Base-by-base conservation (phyloP, 2,329 filamentous ascomycete species). In the Aureobasidium lini region DNA sequence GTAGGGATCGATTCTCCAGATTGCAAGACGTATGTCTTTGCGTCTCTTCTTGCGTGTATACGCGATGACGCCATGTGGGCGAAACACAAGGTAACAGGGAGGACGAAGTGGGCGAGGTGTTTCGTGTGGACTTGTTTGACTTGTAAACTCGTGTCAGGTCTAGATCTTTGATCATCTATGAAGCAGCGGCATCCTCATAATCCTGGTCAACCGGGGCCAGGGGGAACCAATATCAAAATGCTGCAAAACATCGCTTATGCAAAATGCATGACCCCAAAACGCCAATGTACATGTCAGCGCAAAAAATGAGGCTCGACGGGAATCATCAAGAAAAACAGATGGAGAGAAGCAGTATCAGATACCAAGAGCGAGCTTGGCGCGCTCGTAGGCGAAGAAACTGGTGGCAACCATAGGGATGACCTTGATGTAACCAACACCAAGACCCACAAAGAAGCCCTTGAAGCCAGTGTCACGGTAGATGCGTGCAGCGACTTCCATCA, bases 391-490 rank as follows among this genome's bases (percentile, higher is more conserved):
- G 69, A 81, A 86, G 71, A 88, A 88, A 63, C 82, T 82, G 15
- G 82, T 84, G 11, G 94, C 94, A 31, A 77, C 84, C 89, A 99
- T 88, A 3, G 94, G 94, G 63, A 96, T 81, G 54, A 97, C 84
- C 77, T 99, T 99, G 69, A 91, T 83, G 73, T 97, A 99, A 7
- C 94, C 94, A 73, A 99, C 96, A 1, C 88, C 90, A 71, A 99
- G 75, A 0, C 94, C 94, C 10, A 97, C 87, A 73, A 90, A 99
- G 76, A 96, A 97, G 0, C 94, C 94, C 53, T 82, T 80, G 61
- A 86, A 74, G 0, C 94, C 94, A 60, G 81, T 81, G 74, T 96
- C 90, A 47, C 81, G 76, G 65, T 85, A 85, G 63, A 99, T 94
- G 70, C 85, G 81, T 64, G 75, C 76, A 3, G 86, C 86, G 1